Conservation (phyloP, 1,139 yeast genomes). For the Eremothecium sinecaudum region DNA sequence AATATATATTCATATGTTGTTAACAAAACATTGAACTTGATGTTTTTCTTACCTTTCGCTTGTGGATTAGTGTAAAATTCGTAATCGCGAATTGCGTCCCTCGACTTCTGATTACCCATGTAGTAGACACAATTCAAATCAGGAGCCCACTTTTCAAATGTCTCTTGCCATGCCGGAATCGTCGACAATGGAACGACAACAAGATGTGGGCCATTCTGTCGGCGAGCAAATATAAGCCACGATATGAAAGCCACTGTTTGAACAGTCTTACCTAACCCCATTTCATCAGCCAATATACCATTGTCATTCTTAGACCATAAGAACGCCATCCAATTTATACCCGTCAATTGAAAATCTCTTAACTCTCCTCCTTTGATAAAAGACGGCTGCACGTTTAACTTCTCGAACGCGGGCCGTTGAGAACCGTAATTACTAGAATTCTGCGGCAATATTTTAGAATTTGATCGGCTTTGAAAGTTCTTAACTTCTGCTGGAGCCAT, state of each 20-base stretch:
- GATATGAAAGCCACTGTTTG: conserved; percentile 92
- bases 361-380: conserved; percentile 87
- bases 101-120: conserved; percentile 82
- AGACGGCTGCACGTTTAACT: conserved; percentile 75
- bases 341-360: conserved; percentile 95
- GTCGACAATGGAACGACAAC: conserved; percentile 96
- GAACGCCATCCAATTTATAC: conserved; percentile 99
- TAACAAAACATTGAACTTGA: conserved; percentile 77
- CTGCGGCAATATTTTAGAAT: conserved; percentile 77
- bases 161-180: conserved; percentile 98
- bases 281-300: conserved; percentile 96
- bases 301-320: conserved; percentile 96
- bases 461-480: conserved; percentile 69
- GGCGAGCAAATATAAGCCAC: conserved; percentile 88
- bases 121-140: conserved; percentile 88
- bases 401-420: conserved; percentile 82
- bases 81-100: conserved; percentile 71
- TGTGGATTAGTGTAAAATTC: conserved; percentile 64
- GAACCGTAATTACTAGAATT: conserved; percentile 68
- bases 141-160: conserved; percentile 96
- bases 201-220: conserved; percentile 94
- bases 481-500: conserved; percentile 79
- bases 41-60: conserved; percentile 40
- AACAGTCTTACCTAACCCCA: conserved; percentile 98
- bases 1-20: conserved; percentile 95